These are phyloP conservation scores for Fusarium musae DNA, from an alignment of 2,329 filamentous ascomycete species.

Conservation along the genomic window DNA sequence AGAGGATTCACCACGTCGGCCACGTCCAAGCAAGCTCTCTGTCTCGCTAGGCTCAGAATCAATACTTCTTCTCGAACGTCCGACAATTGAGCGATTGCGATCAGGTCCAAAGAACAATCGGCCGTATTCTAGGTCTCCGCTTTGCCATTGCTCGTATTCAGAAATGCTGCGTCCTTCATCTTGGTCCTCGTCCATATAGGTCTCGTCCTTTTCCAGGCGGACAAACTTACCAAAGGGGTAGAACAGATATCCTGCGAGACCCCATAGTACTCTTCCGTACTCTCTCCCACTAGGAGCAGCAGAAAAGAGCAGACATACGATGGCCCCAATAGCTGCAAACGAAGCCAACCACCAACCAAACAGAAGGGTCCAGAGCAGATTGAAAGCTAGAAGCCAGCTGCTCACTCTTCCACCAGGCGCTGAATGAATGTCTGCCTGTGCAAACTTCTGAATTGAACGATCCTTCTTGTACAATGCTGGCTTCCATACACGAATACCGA, in stretches of 20 bases:
- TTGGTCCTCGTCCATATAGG: slow-evolving; percentile 92
- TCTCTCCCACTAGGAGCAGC: slow-evolving; percentile 83
- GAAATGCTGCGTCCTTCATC: slow-evolving; percentile 97
- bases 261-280: slow-evolving; percentile 87
- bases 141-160: slow-evolving; percentile 99
- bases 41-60: slow-evolving; percentile 87
- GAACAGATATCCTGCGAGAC: slow-evolving; percentile 85
- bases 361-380: slow-evolving; percentile 86
- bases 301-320: slow-evolving; percentile 82
- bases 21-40: slow-evolving; percentile 82
- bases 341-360: slow-evolving; percentile 97
- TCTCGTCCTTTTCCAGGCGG: slow-evolving; percentile 90
- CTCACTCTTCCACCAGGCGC: slow-evolving; percentile 89
- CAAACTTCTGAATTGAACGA: slow-evolving; percentile 94
- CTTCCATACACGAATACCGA: slow-evolving; percentile 99
- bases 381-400: slow-evolving; percentile 86
- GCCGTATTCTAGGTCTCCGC: slow-evolving; percentile 93
- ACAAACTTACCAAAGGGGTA: slow-evolving; percentile 99
- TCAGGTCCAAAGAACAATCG: slow-evolving; percentile 94
- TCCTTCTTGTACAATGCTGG: slow-evolving; percentile 98
- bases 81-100: slow-evolving; percentile 80
- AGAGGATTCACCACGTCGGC: slow-evolving; percentile 61
- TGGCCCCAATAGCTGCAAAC: slow-evolving; percentile 77
- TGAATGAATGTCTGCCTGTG: slow-evolving; percentile 97
- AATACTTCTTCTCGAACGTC: slow-evolving; percentile 86